Base-by-base conservation (phyloP, 2,329 filamentous ascomycete species). In the Volutella citrinella region DNA sequence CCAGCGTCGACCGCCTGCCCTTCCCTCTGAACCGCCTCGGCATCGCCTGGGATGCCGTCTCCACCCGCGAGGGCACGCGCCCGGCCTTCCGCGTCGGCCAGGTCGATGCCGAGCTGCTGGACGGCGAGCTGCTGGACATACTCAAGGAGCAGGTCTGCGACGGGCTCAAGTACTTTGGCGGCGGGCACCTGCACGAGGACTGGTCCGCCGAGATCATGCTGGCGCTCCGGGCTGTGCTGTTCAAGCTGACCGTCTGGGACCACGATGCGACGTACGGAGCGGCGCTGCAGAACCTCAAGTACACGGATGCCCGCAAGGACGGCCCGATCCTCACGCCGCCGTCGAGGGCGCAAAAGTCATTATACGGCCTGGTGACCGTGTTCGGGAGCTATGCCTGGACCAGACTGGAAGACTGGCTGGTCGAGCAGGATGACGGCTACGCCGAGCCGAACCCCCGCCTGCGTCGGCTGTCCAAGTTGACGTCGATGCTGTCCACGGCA, bases 221-320 rank as follows among this genome's bases (percentile, higher is more conserved):
- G 18, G 76, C 71, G 1, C 70, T 98, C 36, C 76, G 91, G 28
- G 79, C 84, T 3, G 69, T 89, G 4, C 69, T 98, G 7, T 98
- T 96, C 72, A 98, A 98, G 64, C 76, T 98, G 43, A 88, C 86
- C 12, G 82, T 98, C 38, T 98, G 93, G 93, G 90, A 97, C 61
- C 87, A 96, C 60, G 83, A 95, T 60, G 87, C 93, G 23, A 94
- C 87, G 6, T 97, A 98, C 61, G 93, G 93, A 40, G 93, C 93
- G 10, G 82, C 87, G 21, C 70, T 98, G 30, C 93, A 98, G 62
- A 95, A 95, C 44, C 74, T 98, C 18, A 82, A 82, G 56, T 97
- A 91, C 56, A 85, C 87, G 10, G 91, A 97, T 58, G 90, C 89
- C 30, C 76, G 91, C 42, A 74, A 71, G 33, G 64, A 64, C 28